Conservation (phyloP, 2,329 filamentous ascomycete genomes). For the Trichocomaceae sp. region DNA sequence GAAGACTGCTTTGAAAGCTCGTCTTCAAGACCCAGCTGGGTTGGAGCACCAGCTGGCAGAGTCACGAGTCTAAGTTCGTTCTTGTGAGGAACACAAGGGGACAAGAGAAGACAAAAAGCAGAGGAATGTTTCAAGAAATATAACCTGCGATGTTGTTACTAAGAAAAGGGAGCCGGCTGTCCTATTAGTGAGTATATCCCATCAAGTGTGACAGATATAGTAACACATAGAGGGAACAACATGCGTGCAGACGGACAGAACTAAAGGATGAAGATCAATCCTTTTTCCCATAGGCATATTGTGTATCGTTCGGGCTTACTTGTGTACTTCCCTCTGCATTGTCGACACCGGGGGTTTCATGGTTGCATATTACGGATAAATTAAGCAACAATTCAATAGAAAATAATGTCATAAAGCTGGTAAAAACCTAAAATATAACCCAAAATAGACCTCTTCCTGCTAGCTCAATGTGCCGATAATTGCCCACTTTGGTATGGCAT, state of each 20-base stretch:
- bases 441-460: background rate
- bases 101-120: background rate
- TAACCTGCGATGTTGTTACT: background rate
- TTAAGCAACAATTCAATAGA: slow-evolving; percentile 5
- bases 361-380: background rate
- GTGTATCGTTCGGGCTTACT: background rate
- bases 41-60: slow-evolving; percentile 6
- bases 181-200: background rate
- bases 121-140: background rate
- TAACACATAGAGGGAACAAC: background rate
- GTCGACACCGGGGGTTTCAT: slow-evolving; percentile 2
- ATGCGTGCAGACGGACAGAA: background rate
- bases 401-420: background rate
- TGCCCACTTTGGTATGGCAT: background rate
- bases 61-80: background rate
- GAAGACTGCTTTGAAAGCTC: background rate
- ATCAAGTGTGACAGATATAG: background rate
- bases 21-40: background rate
- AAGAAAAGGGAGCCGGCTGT: background rate
- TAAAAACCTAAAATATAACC: background rate
- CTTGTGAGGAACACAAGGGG: background rate
- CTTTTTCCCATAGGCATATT: background rate
- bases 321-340: background rate
- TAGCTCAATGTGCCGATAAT: background rate
- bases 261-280: background rate